Base-by-base conservation (phyloP, 2,329 filamentous ascomycete genomes). In the Epichloe sibirici region DNA sequence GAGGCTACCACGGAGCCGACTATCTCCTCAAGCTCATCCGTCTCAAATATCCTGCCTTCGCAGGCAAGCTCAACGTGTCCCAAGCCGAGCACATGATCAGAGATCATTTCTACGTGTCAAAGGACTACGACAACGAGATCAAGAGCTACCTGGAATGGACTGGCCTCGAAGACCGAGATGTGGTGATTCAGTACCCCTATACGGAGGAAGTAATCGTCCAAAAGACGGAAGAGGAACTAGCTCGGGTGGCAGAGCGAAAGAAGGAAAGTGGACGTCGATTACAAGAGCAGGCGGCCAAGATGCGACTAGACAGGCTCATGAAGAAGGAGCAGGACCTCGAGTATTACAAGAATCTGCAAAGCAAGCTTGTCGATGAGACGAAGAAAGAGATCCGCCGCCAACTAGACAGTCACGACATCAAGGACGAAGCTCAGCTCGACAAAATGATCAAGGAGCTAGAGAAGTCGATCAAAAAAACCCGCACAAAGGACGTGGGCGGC, bases 221-320 rank as follows among this genome's bases (percentile, higher is more conserved):
- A 65, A 98, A 98, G 72, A 93, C 86, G 2, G 88, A 95, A 63
- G 93, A 97, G 66, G 93, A 98, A 66, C 77, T 98, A 15, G 89
- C 88, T 2, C 79, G 83, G 42, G 88, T 94, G 57, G 90, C 91
- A 11, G 93, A 98, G 73, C 86, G 91, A 65, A 89, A 95, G 64
- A 95, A 94, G 66, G 93, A 98, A 69, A 93, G 89, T 59, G 93
- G 93, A 0, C 78, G 93, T 57, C 78, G 94, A 45, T 66, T 98
- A 28, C 93, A 98, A 67, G 90, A 96, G 62, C 93, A 98, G 68
- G 93, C 93, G 0, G 91, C 91, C 9, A 97, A 95, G 69, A 95
- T 96, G 89, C 85, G 93, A 7, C 73, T 98, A 0, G 93, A 98
- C 58, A 95, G 95, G 62, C 75, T 98, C 46, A 88, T 97, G 66